Evolutionary conservation across 1,284 basidiomycete genomes (phyloP), one percentile per base, ranked within the genome.

Genomic region (Phylloboletellus chloephorus): DNA sequence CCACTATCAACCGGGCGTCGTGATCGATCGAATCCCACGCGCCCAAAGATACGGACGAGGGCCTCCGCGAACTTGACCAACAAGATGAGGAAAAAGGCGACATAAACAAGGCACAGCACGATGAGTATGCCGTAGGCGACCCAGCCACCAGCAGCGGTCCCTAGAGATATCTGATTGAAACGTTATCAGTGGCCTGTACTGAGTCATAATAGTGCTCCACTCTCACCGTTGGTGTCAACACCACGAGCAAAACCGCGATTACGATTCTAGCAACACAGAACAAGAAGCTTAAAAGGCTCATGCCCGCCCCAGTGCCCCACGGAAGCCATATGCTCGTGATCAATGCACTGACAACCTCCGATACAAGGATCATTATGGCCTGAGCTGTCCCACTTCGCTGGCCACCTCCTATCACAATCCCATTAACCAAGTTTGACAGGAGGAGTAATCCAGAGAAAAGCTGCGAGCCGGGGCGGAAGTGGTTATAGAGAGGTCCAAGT

Each of bases 251-350:
- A 12, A 97, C 89, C 4, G 89, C 86, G 19, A 92, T 79, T 13
- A 92, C 82, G 55, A 97, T 92, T 50, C 95, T 74, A 22, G 88
- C 78, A 3, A 96, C 88, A 46, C 88, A 92, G 50, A 94, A 83
- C 54, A 96, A 69, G 67, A 96, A 95, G 61, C 88, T 90, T 45
- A 93, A 82, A 15, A 90, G 75, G 11, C 92, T 94, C 94, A 97
- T 97, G 51, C 90, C 88, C 1, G 94, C 92, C 3, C 94, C 93
- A 41, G 88, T 86, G 29, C 89, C 92, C 94, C 94, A 98, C 12
- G 94, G 93, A 44, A 94, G 74, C 91, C 92, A 96, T 29, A 96
- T 72, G 45, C 87, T 91, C 29, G 92, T 95, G 22, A 88, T 76
- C 39, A 95, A 69, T 5, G 91, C 86, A 30, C 83, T 79, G 22